phyloP scores from a whole-genome alignment of 208 protist genomes.

The Hexamita inflata region DNA sequence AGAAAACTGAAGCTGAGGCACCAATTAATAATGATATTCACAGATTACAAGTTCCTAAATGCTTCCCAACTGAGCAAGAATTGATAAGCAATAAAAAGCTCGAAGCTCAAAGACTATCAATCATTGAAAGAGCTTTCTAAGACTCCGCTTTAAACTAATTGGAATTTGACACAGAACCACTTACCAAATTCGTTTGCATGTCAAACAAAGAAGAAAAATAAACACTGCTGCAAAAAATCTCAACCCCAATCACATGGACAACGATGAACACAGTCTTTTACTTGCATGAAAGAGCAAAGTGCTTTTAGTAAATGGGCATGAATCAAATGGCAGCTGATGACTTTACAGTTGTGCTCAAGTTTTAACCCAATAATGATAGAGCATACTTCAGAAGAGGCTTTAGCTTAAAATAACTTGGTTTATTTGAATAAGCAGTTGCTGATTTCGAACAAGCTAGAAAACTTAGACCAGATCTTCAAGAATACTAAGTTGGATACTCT shows the following conservation, averaged over 20 bases:
- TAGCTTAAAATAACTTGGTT: neutral
- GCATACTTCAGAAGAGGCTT: constrained; percentile 17
- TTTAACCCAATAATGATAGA: neutral
- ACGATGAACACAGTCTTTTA: neutral
- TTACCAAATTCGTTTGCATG: too few species aligned
- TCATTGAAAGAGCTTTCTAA: too few species aligned
- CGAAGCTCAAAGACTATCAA: too few species aligned
- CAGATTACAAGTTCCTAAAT: too few species aligned
- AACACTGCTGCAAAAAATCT: too few species aligned
- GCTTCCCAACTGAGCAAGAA: too few species aligned
- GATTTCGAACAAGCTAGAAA: constrained; percentile 19
- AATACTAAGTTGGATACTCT: neutral
- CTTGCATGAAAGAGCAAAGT: constrained; percentile 17
- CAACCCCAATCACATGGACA: neutral
- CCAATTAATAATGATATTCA: too few species aligned
- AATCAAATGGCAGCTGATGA: neutral
- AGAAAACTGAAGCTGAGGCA: too few species aligned
- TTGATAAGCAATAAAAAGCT: too few species aligned
- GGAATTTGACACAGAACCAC: too few species aligned
- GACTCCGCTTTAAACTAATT: too few species aligned
- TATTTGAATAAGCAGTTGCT: neutral
- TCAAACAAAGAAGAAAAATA: too few species aligned
- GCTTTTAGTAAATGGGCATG: neutral
- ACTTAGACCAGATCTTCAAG: neutral
- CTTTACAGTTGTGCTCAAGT: neutral